Percentiles rank a stretch among this genome's conserved stretches.
phyloP scores from a whole-genome alignment of 352 stramenopile genomes.

The Globisporangium spiculum region DNA sequence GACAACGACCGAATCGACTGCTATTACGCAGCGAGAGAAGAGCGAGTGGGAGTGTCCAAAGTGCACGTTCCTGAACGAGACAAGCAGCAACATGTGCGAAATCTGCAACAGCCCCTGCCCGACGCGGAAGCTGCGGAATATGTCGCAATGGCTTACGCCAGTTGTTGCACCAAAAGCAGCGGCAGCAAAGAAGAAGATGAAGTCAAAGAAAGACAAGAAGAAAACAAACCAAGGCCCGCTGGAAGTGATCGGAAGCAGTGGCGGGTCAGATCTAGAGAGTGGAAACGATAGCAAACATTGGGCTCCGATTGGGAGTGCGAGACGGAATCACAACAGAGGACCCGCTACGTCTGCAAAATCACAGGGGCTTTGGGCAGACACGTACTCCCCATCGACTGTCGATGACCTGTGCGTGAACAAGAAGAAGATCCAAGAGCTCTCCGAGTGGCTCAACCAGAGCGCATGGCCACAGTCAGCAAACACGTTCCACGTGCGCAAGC shows the following conservation, averaged over 20 bases:
- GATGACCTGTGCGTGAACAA: slow-evolving; percentile 82
- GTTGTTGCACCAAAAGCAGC: slow-evolving; percentile 9
- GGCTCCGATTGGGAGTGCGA: background rate
- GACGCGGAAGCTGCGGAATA: slow-evolving; percentile 28
- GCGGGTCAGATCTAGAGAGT: slow-evolving; percentile 22
- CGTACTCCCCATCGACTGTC: slow-evolving; percentile 34
- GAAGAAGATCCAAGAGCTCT: slow-evolving; percentile 78
- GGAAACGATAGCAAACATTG: background rate
- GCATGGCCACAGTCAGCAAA: slow-evolving; percentile 11
- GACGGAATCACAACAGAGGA: background rate
- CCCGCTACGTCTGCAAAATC: background rate
- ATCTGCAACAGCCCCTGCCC: slow-evolving; percentile 32
- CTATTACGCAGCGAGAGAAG: background rate
- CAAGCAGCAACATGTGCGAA: slow-evolving; percentile 28
- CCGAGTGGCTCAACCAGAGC: slow-evolving; percentile 51
- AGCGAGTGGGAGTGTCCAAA: slow-evolving; percentile 36
- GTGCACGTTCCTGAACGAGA: slow-evolving; percentile 52
- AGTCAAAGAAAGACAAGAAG: background rate
- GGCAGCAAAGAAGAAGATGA: background rate
- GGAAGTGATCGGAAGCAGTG: slow-evolving; percentile 40
- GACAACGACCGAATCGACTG: background rate
- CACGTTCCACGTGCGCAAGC: slow-evolving; percentile 29
- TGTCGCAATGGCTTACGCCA: slow-evolving; percentile 39
- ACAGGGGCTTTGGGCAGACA: slow-evolving; percentile 48
- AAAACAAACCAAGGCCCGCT: slow-evolving; percentile 8